Percentiles rank a stretch among this genome's conserved stretches.
phyloP scores from a whole-genome alignment of 2,329 filamentous ascomycete species.

The Aspergillus brasiliensis region DNA sequence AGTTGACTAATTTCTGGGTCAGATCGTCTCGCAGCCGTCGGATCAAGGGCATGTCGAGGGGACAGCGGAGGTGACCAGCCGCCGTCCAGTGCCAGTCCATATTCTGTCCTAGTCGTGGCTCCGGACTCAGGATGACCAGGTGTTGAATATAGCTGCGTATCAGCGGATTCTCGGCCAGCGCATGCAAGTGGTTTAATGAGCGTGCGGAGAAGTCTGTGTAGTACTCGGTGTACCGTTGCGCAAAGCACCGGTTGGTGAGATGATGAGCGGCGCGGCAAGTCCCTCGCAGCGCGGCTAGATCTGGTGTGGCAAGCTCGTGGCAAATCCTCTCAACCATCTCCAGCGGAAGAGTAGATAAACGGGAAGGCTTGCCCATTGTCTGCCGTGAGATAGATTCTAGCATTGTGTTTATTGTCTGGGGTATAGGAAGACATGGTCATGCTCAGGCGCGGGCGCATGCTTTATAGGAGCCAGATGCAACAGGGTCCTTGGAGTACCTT shows the following conservation, averaged over 20 bases:
- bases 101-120: constrained; percentile 13
- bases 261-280: constrained; percentile 12
- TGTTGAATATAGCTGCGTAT: constrained; percentile 14
- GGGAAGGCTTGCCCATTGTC: too few relatives aligned
- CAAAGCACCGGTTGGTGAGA: constrained; percentile 11
- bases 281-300: constrained; percentile 14
- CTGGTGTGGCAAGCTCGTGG: constrained; percentile 11
- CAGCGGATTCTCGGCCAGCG: constrained; percentile 10
- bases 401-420: too few relatives aligned
- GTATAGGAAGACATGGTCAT: too few relatives aligned
- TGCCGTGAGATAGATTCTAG: too few relatives aligned
- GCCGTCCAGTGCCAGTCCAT: constrained; percentile 12
- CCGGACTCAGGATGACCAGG: constrained; percentile 14
- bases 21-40: constrained; percentile 11
- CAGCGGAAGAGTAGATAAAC: constrained; percentile 3
- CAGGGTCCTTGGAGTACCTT: too few relatives aligned
- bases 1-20: constrained; percentile 1
- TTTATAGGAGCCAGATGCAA: too few relatives aligned
- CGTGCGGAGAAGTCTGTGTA: constrained; percentile 15
- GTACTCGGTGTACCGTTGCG: constrained; percentile 14
- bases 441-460: too few relatives aligned
- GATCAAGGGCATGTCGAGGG: constrained; percentile 8
- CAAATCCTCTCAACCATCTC: constrained; percentile 15
- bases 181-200: constrained; percentile 14
- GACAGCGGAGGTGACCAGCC: constrained; percentile 9